Evolutionary conservation across 108 stramenopile species (phyloP), one percentile per base, ranked within the genome.

Genomic region (Thalassiosira profunda): DNA sequence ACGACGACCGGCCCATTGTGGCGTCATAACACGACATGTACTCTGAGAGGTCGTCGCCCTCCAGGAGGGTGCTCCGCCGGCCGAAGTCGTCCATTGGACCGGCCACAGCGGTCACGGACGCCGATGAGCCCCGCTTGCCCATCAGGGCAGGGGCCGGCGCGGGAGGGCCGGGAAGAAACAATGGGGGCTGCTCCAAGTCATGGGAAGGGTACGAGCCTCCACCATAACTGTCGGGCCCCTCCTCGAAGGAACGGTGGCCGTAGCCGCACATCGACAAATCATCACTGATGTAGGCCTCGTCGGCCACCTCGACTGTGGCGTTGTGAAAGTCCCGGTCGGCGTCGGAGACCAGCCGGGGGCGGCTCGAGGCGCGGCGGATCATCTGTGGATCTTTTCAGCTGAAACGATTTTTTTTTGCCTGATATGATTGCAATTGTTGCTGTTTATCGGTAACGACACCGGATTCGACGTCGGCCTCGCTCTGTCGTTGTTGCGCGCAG

Each of bases 321-420:
- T 20, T 52, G 17, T 52, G 26, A 31, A 20, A 52, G 0, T 31
- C 51, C 15, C 51, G 51, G 21, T 52, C 51, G 30, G 51, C 51
- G 33, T 52, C 51, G 5, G 34, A 31, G 6, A 52, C 51, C 6
- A 52, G 51, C 15, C 51, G 51, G 29, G 51, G 51, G 29, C 51
- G 23, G 10, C 51, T 52, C 18, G 51, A 52, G 17, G 33, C 51
- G 17, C 51, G 29, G 29, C 51, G 29, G 34, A 52, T 52, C 33
- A 20, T 40, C 14, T 40, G 14, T 40, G n/a, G n/a, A n/a, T n/a
- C n/a, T n/a, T n/a, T n/a, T n/a, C n/a, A n/a, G n/a, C n/a, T n/a
- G n/a, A n/a, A n/a, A n/a, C n/a, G n/a, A n/a, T n/a, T n/a, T n/a
- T n/a, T n/a, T n/a, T n/a, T n/a, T n/a, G n/a, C n/a, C n/a, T n/a